phyloP scores from a whole-genome alignment of 2,329 filamentous ascomycete species.

The Talaromyces marneffei region DNA sequence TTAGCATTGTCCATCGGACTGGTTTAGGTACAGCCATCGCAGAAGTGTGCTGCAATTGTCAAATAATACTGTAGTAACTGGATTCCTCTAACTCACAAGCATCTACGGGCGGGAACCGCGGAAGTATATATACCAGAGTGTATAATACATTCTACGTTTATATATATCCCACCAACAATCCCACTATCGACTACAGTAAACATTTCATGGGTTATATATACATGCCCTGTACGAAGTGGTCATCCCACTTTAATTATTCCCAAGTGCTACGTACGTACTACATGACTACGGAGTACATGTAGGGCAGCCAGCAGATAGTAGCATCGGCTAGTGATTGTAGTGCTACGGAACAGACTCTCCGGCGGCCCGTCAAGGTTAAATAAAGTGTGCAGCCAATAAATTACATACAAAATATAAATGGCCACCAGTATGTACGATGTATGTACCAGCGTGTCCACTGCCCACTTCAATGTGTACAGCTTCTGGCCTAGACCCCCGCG shows the following conservation, averaged over 20 bases:
- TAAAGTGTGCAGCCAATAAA: background rate
- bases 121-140: no score
- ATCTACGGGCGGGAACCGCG: no score
- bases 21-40: background rate
- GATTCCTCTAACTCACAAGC: no score
- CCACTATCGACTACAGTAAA: no score
- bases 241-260: background rate
- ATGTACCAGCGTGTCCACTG: no score
- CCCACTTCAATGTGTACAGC: background rate
- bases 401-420: background rate
- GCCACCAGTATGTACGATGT: no score
- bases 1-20: background rate
- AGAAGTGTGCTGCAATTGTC: background rate
- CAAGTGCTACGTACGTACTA: background rate
- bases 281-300: background rate
- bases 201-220: no score
- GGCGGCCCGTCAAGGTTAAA: conserved; percentile 10
- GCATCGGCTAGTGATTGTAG: conserved; percentile 1
- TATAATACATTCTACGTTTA: no score
- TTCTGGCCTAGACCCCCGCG: conserved; percentile 5
- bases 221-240: background rate
- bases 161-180: no score
- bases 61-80: no score
- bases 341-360: conserved; percentile 1
- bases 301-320: background rate